These are phyloP conservation scores for Candida oleophila DNA, from an alignment of 805 yeast species.

Conservation along the genomic window DNA sequence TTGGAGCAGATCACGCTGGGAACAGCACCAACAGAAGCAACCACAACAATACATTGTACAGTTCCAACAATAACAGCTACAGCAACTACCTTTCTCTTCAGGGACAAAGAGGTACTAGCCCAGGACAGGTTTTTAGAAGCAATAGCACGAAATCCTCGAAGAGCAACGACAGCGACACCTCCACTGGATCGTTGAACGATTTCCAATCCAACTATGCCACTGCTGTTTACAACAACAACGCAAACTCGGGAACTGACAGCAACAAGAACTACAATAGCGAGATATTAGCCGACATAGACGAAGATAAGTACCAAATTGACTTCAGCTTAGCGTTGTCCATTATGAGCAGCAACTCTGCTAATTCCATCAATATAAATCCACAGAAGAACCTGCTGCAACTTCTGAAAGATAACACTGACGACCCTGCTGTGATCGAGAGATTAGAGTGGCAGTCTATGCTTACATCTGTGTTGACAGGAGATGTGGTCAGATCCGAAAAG, in stretches of 20 bases:
- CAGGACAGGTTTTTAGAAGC: background rate
- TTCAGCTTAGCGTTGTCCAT: constrained; percentile 37
- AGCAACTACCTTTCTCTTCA: background rate
- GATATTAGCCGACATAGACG: constrained; percentile 40
- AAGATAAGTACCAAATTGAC: constrained; percentile 49
- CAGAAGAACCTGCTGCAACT: constrained; percentile 34
- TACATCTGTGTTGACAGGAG: constrained; percentile 87
- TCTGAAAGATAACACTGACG: constrained; percentile 38
- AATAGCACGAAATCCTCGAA: background rate
- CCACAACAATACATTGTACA: background rate
- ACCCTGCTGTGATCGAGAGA: constrained; percentile 64
- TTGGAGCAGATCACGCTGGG: too few relatives aligned
- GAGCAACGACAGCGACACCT: background rate
- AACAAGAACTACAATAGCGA: constrained; percentile 18
- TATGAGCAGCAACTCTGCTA: constrained; percentile 29
- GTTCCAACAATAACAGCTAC: background rate
- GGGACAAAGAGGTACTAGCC: background rate
- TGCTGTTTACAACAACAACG: background rate
- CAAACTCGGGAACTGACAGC: background rate
- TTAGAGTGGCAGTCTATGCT: constrained; percentile 97
- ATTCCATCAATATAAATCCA: constrained; percentile 29
- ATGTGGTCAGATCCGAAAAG: constrained; percentile 88
- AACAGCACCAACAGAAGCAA: background rate
- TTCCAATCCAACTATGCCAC: background rate
- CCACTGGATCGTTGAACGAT: constrained; percentile 1